Conservation (phyloP, 768 basidiomycete species). For the Lyophyllum atratum region DNA sequence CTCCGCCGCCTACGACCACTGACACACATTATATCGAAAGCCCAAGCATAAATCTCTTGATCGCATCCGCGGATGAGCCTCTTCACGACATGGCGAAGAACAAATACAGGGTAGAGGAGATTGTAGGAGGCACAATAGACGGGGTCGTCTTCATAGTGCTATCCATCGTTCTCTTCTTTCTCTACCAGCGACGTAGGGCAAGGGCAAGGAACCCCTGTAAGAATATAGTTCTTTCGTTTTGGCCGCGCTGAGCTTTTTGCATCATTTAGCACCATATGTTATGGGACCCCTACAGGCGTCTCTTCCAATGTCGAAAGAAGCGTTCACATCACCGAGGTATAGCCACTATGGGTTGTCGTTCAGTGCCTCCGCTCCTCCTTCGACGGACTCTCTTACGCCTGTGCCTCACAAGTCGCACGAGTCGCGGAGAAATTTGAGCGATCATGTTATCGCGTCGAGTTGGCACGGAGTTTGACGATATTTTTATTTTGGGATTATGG, state of each 20-base stretch:
- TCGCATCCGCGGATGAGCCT: not conserved
- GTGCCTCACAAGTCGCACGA: conserved; percentile 9
- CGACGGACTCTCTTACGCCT: conserved; percentile 16
- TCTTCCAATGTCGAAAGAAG: conserved; percentile 29
- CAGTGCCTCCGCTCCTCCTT: conserved; percentile 17
- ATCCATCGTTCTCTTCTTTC: not conserved
- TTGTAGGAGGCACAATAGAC: conserved; percentile 15
- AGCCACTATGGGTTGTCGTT: conserved; percentile 30
- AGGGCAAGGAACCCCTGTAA: not conserved
- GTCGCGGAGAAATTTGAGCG: not conserved
- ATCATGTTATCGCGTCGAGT: not conserved
- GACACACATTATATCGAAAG: not conserved
- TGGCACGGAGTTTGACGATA: not conserved
- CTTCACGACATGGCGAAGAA: not conserved
- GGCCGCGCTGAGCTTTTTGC: not conserved
- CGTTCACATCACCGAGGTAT: conserved; percentile 30
- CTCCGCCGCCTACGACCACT: not conserved
- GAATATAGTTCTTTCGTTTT: not conserved
- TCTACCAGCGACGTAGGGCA: conserved; percentile 7
- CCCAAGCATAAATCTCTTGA: not conserved
- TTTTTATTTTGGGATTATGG: not conserved
- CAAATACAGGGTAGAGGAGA: not conserved
- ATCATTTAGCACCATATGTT: conserved; percentile 12
- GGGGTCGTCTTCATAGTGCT: conserved; percentile 6
- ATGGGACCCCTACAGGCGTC: conserved; percentile 27